Evolutionary conservation across 2,329 filamentous ascomycete species (phyloP), one percentile per base, ranked within the genome.

Genomic region (Aspergillus costaricaensis): DNA sequence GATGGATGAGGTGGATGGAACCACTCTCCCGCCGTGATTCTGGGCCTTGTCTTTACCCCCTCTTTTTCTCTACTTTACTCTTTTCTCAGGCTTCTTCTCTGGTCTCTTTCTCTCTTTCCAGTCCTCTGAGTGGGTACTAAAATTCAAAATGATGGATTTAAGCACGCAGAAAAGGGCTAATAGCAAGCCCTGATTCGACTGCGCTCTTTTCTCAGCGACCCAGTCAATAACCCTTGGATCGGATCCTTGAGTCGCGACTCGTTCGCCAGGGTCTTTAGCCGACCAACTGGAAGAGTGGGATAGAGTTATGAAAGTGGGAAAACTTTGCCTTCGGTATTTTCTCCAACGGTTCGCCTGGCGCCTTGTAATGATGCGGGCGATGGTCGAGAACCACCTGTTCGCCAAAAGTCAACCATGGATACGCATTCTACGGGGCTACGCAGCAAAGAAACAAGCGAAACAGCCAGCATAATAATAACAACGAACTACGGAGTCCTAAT

Each of bases 1-100:
- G 55, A 36, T 44, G 48, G 27, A 30, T 21, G 30, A 51, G 19
- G 53, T 56, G 54, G 54, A 57, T 32, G 47, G 47, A 57, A 57
- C 54, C 43, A 32, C 27, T 27, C 30, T 43, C 15, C 30, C 32
- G 30, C 19, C 17, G 23, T 38, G 30, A 39, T 39, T 48, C 43
- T 48, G 54, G 43, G 43, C 54, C 36, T 44, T 17, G 21, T n/a
- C 25, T 15, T 21, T 30, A 30, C 5, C 30, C 30, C 36, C 17
- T 27, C n/a, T 25, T 53, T 41, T 53, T 5, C 12, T 36, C 12
- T 36, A 36, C 32, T 36, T 36, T 14, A 14, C 32, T 36, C 32
- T 36, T 36, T 36, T 36, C 32, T 51, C 32, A 25, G 25, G n/a
- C 48, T 51, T 23, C 5, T 15, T 23, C 30, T 36, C 27, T 8